A percentile compares a stretch with the other conserved stretches of the same genome.
phyloP scores from a whole-genome alignment of 257 asterid genomes.

The Forsythia suspensa region DNA sequence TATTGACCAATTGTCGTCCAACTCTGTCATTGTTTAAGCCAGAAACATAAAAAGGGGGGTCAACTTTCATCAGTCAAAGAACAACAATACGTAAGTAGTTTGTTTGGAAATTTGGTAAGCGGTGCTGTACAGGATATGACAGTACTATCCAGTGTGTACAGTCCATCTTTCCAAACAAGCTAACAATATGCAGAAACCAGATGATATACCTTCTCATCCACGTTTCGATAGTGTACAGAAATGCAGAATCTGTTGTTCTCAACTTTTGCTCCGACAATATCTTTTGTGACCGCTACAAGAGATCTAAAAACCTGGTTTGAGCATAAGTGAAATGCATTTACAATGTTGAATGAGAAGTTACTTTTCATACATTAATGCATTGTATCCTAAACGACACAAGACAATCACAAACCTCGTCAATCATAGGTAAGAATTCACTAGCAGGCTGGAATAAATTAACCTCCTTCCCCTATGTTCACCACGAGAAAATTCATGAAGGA shows the following conservation, averaged over 20 bases:
- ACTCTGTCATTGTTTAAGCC: constrained; percentile 43
- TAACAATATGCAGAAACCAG: neutral
- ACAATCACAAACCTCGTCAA: constrained; percentile 58
- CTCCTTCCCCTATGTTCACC: constrained; percentile 68
- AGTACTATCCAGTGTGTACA: neutral
- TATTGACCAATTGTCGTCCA: constrained; percentile 66
- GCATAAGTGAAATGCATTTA: neutral
- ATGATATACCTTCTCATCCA: constrained; percentile 69
- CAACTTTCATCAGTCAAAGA: constrained; percentile 2
- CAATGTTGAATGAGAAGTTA: neutral
- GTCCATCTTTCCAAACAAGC: neutral
- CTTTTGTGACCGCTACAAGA: constrained; percentile 68
- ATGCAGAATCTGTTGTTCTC: constrained; percentile 96
- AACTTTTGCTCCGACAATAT: constrained; percentile 68
- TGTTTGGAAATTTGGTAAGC: neutral
- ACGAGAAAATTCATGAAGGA: constrained; percentile 4
- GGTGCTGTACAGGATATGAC: neutral
- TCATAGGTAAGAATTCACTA: constrained; percentile 88
- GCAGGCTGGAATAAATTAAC: constrained; percentile 95
- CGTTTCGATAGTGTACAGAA: constrained; percentile 95
- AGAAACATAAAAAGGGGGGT: neutral
- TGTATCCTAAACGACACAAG: neutral
- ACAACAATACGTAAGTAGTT: neutral
- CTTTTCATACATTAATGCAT: neutral
- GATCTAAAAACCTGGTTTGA: constrained; percentile 60